Conservation (phyloP, 306 rosid genomes). For the Datisca glomerata region DNA sequence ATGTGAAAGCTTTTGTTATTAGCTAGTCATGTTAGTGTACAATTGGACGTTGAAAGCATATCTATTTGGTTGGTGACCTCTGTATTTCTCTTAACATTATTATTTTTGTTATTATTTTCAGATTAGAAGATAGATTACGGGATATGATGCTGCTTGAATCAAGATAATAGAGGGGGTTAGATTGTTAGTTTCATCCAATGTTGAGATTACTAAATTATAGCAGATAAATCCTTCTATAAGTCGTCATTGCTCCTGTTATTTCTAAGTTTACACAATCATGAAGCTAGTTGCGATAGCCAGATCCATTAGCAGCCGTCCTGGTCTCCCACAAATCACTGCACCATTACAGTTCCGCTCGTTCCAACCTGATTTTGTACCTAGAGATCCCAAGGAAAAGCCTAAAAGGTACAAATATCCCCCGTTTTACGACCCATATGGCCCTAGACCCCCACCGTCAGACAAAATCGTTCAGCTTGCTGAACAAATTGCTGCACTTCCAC, state of each 20-base stretch:
- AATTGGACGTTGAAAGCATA: too few species aligned
- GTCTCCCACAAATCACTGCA: not conserved
- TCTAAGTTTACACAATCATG: conserved; percentile 2
- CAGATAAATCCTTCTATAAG: too few species aligned
- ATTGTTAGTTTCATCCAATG: too few species aligned
- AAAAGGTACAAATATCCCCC: conserved; percentile 11
- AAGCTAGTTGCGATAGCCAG: conserved; percentile 5
- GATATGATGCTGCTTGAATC: too few species aligned
- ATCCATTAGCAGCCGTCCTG: conserved; percentile 3
- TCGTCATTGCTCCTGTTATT: not conserved
- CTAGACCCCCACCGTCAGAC: conserved; percentile 16
- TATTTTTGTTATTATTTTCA: too few species aligned
- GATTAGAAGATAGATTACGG: too few species aligned
- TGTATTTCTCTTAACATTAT: too few species aligned
- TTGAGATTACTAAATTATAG: too few species aligned
- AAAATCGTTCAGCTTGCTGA: conserved; percentile 17
- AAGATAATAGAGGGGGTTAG: too few species aligned
- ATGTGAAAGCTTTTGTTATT: too few species aligned
- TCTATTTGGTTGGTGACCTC: too few species aligned
- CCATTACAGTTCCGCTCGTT: conserved; percentile 6
- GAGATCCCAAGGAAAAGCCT: conserved; percentile 9
- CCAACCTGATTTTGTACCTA: conserved; percentile 11
- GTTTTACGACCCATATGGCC: conserved; percentile 16
- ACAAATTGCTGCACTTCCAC: conserved; percentile 7
- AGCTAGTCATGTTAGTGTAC: too few species aligned